phyloP scores from a whole-genome alignment of 2,329 filamentous ascomycete genomes.

The Penicillium glabrum region DNA sequence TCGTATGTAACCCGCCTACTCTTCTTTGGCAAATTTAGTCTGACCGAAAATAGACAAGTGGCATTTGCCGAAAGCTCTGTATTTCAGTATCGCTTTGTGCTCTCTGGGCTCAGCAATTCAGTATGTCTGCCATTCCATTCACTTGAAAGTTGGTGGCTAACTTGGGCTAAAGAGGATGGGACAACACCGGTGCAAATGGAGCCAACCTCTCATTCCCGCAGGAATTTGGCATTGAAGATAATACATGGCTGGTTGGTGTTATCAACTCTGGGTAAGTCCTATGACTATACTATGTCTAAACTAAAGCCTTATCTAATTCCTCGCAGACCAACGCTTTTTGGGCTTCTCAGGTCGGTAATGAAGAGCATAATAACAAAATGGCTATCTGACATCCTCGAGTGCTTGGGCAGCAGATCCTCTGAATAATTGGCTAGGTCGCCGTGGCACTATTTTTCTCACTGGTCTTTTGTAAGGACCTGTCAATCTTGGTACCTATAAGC shows the following conservation, averaged over 20 bases:
- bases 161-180: slow-evolving; percentile 34
- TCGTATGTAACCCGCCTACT: background rate
- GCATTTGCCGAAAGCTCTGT: slow-evolving; percentile 13
- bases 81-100: slow-evolving; percentile 35
- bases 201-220: slow-evolving; percentile 45
- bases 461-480: slow-evolving; percentile 26
- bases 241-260: slow-evolving; percentile 45
- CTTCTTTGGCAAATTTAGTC: background rate
- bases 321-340: slow-evolving; percentile 11
- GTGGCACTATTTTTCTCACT: slow-evolving; percentile 29
- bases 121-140: slow-evolving; percentile 2
- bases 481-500: background rate
- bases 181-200: slow-evolving; percentile 47
- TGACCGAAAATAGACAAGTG: slow-evolving; percentile 12
- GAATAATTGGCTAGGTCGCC: slow-evolving; percentile 29
- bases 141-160: background rate
- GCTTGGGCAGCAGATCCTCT: slow-evolving; percentile 30
- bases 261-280: slow-evolving; percentile 41
- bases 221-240: slow-evolving; percentile 33
- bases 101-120: slow-evolving; percentile 46
- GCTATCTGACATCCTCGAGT: slow-evolving; percentile 5
- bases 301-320: background rate
- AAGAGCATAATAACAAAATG: too few species aligned
- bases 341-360: slow-evolving; percentile 14
- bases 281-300: background rate